Conservation (phyloP, 1,284 basidiomycete species). For the Gastroboletus turbinatus region DNA sequence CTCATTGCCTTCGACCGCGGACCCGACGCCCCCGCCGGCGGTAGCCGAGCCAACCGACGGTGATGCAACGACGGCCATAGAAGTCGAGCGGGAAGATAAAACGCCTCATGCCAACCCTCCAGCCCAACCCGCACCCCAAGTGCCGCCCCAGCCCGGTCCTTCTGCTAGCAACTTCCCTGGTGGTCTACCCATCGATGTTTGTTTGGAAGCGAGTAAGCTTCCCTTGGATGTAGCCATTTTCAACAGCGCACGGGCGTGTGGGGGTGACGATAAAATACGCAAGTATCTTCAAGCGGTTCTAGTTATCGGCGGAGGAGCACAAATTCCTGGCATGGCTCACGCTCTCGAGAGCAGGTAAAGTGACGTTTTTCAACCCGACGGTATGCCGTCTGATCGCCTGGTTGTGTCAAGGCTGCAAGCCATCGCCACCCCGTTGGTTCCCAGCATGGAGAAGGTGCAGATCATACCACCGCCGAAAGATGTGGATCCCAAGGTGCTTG, state of each 20-base stretch:
- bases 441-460: constrained; percentile 79
- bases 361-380: neutral
- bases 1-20: constrained; percentile 34
- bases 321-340: constrained; percentile 73
- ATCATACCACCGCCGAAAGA: constrained; percentile 93
- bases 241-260: constrained; percentile 83
- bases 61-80: constrained; percentile 46
- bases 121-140: constrained; percentile 18
- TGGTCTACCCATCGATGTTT: constrained; percentile 64
- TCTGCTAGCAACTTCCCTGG: constrained; percentile 28
- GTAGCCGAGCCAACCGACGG: constrained; percentile 26
- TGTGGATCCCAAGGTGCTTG: constrained; percentile 85
- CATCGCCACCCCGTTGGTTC: constrained; percentile 78
- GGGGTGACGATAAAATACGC: constrained; percentile 86
- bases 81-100: constrained; percentile 52
- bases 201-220: constrained; percentile 84
- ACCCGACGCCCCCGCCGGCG: constrained; percentile 33
- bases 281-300: constrained; percentile 89
- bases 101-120: constrained; percentile 27
- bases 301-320: constrained; percentile 81
- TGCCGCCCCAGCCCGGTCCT: constrained; percentile 20
- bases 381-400: constrained; percentile 8
- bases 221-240: constrained; percentile 95
- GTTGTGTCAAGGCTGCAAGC: constrained; percentile 59
- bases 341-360: constrained; percentile 76